phyloP scores from a whole-genome alignment of 2,329 filamentous ascomycete species.

The Pseudopithomyces maydicus region DNA sequence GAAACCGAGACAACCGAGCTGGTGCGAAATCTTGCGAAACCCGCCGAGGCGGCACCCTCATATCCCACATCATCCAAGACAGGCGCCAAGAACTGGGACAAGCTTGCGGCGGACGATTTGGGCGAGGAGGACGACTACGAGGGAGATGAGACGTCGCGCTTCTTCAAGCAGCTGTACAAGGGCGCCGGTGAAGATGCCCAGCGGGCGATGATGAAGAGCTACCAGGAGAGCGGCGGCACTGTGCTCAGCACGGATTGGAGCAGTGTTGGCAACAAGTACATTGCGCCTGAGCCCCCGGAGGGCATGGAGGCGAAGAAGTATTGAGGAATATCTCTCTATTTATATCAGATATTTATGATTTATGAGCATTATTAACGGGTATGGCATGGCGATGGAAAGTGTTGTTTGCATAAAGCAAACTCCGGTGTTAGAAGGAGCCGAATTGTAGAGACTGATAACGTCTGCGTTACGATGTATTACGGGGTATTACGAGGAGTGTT shows the following conservation, averaged over 20 bases:
- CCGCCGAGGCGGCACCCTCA: constrained; percentile 52
- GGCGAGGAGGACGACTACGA: constrained; percentile 59
- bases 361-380: background rate
- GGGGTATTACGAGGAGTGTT: no score
- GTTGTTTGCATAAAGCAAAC: background rate
- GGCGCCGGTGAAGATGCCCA: constrained; percentile 77
- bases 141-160: constrained; percentile 72
- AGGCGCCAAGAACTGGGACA: constrained; percentile 93
- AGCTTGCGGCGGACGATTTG: constrained; percentile 61
- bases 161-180: constrained; percentile 91
- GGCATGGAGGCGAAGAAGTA: constrained; percentile 78
- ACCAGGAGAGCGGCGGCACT: constrained; percentile 90
- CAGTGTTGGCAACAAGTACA: constrained; percentile 73
- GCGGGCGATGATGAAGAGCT: constrained; percentile 98
- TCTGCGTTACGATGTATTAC: no score
- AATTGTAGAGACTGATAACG: no score
- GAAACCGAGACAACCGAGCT: constrained; percentile 18
- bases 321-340: background rate
- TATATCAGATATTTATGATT: background rate
- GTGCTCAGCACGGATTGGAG: constrained; percentile 90
- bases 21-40: constrained; percentile 22
- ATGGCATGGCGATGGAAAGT: constrained; percentile 6
- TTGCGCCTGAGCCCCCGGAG: constrained; percentile 75
- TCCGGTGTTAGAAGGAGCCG: no score
- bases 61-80: constrained; percentile 87